Base-by-base conservation (phyloP, 345 rosid genomes). In the Sapria himalayana region DNA sequence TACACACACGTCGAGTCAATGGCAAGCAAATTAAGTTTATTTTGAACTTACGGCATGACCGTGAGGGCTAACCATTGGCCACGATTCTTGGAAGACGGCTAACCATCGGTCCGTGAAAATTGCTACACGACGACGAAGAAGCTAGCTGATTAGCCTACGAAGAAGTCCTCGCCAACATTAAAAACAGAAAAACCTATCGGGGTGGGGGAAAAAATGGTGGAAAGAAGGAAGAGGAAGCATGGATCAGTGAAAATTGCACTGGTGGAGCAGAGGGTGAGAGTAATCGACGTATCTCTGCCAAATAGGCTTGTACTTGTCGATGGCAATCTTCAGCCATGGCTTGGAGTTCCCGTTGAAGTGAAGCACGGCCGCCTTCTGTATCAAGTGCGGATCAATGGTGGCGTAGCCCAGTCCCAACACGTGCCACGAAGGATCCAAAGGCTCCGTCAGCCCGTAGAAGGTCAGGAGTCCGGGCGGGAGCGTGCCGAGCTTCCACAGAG, bases 271-370 rank as follows among this genome's bases (percentile, higher is more conserved):
- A 58, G 69, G 80, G 77, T 72, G 69, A 48, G 72, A 74, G 56
- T 65, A 72, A 61, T 85, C 96, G 3, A 85, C 74, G 55, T 81
- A 80, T 45, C 69, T 85, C 9, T 80, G 77, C 96, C 96, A 85
- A 11, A 74, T 82, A 62, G 58, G 65, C 61, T 85, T 85, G 55
- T 74, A 85, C 43, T 77, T 91, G 63, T 80, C 77, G 76, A 85
- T 61, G 15, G 91, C 96, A 41, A 85, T 71, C 47, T 85, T 91
- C 5, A 86, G 89, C 92, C 97, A 86, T 22, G 97, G 97, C 68
- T 86, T 81, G 94, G 78, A 78, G 66, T 86, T 76, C 29, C 97
- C 94, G 46, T 72, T 86, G 65, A 69, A 86, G 56, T 86, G 97
- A 24, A 86, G 71, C 56, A 81, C 85, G 15, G 92, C 92, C 37